phyloP scores from a whole-genome alignment of 768 basidiomycete genomes.

The Trametes cingulata region DNA sequence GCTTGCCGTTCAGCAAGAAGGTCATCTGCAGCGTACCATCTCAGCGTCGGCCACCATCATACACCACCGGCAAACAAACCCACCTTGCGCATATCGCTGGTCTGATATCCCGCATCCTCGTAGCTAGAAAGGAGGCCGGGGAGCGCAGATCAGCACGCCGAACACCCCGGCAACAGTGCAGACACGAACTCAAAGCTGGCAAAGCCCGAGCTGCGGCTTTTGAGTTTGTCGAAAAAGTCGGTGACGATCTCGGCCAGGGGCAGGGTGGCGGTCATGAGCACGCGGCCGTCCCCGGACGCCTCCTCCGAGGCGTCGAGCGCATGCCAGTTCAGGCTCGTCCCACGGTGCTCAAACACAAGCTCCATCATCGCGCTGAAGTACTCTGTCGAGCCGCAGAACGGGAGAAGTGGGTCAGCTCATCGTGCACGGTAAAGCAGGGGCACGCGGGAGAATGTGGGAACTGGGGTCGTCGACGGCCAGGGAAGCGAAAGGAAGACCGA shows the following conservation, averaged over 20 bases:
- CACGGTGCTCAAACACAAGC: slow-evolving; percentile 84
- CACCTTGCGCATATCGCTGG: slow-evolving; percentile 84
- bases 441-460: background rate
- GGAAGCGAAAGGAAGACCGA: background rate
- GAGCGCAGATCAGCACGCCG: background rate
- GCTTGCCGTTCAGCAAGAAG: slow-evolving; percentile 85
- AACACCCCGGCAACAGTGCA: background rate
- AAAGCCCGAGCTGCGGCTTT: slow-evolving; percentile 89
- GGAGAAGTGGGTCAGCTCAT: background rate
- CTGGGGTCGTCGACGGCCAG: background rate
- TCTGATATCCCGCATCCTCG: slow-evolving; percentile 88
- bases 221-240: slow-evolving; percentile 93
- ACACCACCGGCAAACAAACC: background rate
- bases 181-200: slow-evolving; percentile 83
- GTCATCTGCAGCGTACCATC: slow-evolving; percentile 59
- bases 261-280: slow-evolving; percentile 80
- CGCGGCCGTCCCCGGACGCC: slow-evolving; percentile 52
- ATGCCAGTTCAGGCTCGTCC: slow-evolving; percentile 77
- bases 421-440: background rate
- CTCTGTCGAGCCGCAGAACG: slow-evolving; percentile 44
- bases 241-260: slow-evolving; percentile 93
- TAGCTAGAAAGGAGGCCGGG: slow-evolving; percentile 55
- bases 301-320: slow-evolving; percentile 59
- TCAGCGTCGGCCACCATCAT: background rate
- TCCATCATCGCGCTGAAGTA: slow-evolving; percentile 98